Percentiles rank a stretch among this genome's conserved stretches.
phyloP scores from a whole-genome alignment of 441 rosid genomes.

The Gossypium schwendimanii region DNA sequence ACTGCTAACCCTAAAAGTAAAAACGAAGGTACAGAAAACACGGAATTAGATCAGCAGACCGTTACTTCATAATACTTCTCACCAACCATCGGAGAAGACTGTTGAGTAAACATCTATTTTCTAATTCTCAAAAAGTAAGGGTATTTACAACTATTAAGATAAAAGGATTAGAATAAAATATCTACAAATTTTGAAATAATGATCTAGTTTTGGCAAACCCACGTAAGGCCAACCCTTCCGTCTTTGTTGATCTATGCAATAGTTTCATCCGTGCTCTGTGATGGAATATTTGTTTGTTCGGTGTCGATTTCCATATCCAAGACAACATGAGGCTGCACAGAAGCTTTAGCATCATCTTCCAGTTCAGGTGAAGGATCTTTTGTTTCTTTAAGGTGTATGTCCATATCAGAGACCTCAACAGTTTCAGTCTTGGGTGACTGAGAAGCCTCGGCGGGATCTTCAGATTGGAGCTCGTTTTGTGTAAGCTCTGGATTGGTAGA shows the following conservation, averaged over 20 bases:
- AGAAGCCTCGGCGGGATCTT: background rate
- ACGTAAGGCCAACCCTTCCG: background rate
- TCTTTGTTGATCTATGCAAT: background rate
- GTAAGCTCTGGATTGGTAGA: constrained; percentile 11
- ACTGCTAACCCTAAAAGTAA: background rate
- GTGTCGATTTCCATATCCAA: constrained; percentile 8
- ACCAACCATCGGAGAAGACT: background rate
- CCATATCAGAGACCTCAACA: constrained; percentile 3
- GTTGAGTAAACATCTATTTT: background rate
- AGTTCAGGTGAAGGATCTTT: background rate
- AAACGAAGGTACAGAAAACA: background rate
- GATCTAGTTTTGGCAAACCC: background rate
- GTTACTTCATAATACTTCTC: background rate
- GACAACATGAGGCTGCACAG: background rate
- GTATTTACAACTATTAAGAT: background rate
- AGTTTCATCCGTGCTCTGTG: background rate
- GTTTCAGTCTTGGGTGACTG: constrained; percentile 3
- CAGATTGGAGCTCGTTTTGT: constrained; percentile 8
- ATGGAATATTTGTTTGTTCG: constrained; percentile 15
- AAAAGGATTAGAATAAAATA: background rate
- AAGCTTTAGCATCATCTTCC: constrained; percentile 5
- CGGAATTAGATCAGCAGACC: background rate
- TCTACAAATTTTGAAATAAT: background rate
- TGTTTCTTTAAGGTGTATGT: constrained; percentile 15
- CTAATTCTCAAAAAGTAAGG: background rate